Conservation (phyloP, 202 grass and related monocot genomes). For the Schoenoplectus triqueter region DNA sequence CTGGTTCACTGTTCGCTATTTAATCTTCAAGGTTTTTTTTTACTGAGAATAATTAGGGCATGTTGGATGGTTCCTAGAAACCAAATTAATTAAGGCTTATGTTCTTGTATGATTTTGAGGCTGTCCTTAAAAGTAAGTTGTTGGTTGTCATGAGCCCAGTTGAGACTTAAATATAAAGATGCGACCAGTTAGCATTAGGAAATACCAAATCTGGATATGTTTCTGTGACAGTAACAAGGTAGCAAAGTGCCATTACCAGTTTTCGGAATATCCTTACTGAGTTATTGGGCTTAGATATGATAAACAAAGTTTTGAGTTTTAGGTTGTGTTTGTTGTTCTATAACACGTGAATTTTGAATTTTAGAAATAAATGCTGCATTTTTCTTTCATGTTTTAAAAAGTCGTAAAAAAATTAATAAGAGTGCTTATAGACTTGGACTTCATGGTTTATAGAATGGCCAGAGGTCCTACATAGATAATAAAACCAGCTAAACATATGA, state of each 20-base stretch:
- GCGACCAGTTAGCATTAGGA: background rate
- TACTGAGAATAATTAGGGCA: background rate
- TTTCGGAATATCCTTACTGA: background rate
- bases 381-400: no score
- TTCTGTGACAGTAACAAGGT: background rate
- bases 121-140: background rate
- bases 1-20: conserved; percentile 71
- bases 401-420: background rate
- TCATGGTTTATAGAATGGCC: background rate
- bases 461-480: background rate
- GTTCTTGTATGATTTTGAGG: background rate
- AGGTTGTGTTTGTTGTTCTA: background rate
- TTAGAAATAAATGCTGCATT: background rate
- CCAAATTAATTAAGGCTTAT: background rate
- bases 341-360: background rate
- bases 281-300: background rate
- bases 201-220: background rate
- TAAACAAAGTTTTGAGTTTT: background rate
- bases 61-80: background rate
- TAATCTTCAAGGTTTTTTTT: conserved; percentile 77
- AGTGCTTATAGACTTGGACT: background rate
- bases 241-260: background rate
- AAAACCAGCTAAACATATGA: background rate
- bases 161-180: background rate
- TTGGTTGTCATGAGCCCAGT: background rate